Evolutionary conservation across 225 moss, liverwort and hornwort genomes (phyloP), one percentile per base, ranked within the genome.

Genomic region (Polytrichum commune): DNA sequence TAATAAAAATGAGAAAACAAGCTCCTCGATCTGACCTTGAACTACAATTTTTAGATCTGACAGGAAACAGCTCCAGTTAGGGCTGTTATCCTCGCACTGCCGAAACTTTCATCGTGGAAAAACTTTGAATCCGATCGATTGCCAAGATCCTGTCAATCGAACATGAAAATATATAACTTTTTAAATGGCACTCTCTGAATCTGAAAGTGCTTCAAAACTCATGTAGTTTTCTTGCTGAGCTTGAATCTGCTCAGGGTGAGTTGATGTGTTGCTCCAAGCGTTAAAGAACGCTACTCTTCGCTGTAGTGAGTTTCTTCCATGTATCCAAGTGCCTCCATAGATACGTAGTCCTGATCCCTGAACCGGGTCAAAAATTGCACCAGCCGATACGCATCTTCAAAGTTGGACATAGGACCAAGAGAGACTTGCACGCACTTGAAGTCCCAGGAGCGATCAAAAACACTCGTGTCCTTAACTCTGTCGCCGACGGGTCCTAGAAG

Each of bases 351-450:
- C 8, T 91, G 93, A 28, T 90, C 81, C 53, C 88, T 82, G 65
- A 95, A 95, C 53, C 82, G 78, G 77, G 86, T 88, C 33, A 95
- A 32, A 72, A 91, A 93, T 74, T 91, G 80, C 35, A 85, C 90
- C 57, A 95, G 79, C 70, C 93, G 78, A 72, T 93, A 93, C 0
- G 93, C 91, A 75, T 95, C 93, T 55, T 88, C 82, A 38, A 95
- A 95, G 38, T 81, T 90, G 35, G 88, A 84, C 72, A 90, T 72
- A 1, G 93, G 90, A 55, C 95, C 93, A 27, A 95, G 76, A 2
- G 91, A 91, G 10, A 91, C 85, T 76, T 91, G 86, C 18, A 95
- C 67, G 35, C 85, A 80, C 0, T 68, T 53, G 23, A 83, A 82
- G 29, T 79, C 72, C 46, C 61, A 16, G 9, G 73, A 62, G 10